Percentiles rank a stretch among this genome's conserved stretches.
Conservation (phyloP, 768 basidiomycete species). For the Guyanaporus albipodus region DNA sequence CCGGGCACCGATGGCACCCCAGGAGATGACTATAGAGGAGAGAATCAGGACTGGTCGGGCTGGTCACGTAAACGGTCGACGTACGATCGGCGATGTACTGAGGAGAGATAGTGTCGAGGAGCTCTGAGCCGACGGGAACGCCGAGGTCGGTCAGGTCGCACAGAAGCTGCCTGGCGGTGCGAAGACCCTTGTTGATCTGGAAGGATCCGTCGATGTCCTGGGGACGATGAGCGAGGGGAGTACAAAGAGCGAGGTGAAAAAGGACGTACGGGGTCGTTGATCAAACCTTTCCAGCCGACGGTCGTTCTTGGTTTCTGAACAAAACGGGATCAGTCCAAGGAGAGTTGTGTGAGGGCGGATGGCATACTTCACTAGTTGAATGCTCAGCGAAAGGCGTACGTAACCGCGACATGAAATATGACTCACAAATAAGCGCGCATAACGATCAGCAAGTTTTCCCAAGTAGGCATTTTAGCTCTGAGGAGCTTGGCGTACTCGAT, state of each 20-base stretch:
- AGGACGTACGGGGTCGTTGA: conserved; percentile 68
- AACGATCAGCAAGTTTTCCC: conserved; percentile 80
- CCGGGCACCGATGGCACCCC: conserved; percentile 96
- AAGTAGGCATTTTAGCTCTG: conserved; percentile 59
- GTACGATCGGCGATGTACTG: conserved; percentile 78
- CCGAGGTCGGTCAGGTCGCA: conserved; percentile 88
- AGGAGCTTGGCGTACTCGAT: conserved; percentile 75
- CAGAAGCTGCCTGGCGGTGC: conserved; percentile 81
- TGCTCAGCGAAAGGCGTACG: conserved; percentile 19
- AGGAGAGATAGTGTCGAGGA: conserved; percentile 82
- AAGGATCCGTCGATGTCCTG: conserved; percentile 88
- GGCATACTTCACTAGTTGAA: conserved; percentile 37
- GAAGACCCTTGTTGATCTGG: conserved; percentile 95
- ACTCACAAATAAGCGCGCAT: conserved; percentile 98
- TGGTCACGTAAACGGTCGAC: conserved; percentile 18
- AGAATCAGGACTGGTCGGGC: background rate
- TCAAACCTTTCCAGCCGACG: conserved; percentile 95
- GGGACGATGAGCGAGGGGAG: background rate
- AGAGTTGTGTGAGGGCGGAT: background rate
- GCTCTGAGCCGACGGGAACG: conserved; percentile 90
- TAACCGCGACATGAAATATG: background rate
- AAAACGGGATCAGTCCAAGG: conserved; percentile 9
- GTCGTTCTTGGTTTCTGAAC: conserved; percentile 93
- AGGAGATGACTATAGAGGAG: conserved; percentile 56
- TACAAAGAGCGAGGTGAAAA: background rate